phyloP scores from a whole-genome alignment of 441 rosid species.

The Iberis amara region DNA sequence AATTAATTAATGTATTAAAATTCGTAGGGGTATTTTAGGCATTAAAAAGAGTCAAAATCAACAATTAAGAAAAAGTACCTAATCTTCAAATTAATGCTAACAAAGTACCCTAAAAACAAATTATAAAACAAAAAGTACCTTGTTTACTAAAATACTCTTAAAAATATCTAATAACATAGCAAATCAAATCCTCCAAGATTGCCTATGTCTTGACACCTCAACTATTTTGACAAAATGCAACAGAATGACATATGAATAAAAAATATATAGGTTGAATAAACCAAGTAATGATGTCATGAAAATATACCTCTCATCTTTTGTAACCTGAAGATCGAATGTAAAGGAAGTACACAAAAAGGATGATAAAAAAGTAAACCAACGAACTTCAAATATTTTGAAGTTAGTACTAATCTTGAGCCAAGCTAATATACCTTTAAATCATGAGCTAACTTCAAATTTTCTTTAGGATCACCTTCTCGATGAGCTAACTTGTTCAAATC shows the following conservation, averaged over 20 bases:
- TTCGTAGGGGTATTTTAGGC: too few species aligned
- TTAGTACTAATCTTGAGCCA: background rate
- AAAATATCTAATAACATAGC: too few species aligned
- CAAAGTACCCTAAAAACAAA: too few species aligned
- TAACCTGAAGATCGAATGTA: conserved; percentile 43
- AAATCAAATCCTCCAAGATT: too few species aligned
- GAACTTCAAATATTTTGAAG: conserved; percentile 21
- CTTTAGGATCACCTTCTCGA: conserved; percentile 82
- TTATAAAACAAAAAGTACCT: too few species aligned
- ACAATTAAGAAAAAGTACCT: too few species aligned
- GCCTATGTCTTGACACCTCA: too few species aligned
- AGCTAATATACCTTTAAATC: conserved; percentile 66
- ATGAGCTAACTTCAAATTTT: conserved; percentile 65
- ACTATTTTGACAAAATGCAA: too few species aligned
- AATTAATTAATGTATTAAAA: background rate
- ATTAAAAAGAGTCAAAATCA: too few species aligned
- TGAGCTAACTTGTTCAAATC: conserved; percentile 66
- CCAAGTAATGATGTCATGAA: conserved; percentile 87
- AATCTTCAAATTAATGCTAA: too few species aligned
- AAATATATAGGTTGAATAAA: conserved; percentile 30
- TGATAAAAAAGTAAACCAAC: background rate
- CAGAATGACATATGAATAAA: too few species aligned
- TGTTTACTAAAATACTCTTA: too few species aligned
- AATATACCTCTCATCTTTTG: conserved; percentile 74
- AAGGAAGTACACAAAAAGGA: background rate